Percentiles rank a stretch among this genome's conserved stretches.
These are phyloP conservation scores for Suillus sp. DNA, from an alignment of 768 basidiomycete species.

Conservation along the genomic window DNA sequence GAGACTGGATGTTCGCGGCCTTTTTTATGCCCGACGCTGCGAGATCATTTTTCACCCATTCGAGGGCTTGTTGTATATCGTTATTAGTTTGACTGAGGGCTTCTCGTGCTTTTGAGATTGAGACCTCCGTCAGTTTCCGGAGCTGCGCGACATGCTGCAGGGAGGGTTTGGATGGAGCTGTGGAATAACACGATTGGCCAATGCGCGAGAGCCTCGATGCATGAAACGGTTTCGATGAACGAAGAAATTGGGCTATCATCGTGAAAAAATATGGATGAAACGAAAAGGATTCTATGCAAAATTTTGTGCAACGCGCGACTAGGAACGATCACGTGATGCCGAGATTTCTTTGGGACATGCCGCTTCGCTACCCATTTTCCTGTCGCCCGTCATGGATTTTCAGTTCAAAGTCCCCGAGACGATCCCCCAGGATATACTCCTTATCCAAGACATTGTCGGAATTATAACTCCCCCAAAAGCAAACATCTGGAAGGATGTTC, in stretches of 20 bases:
- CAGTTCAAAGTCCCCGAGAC: conserved; percentile 61
- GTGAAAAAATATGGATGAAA: not conserved
- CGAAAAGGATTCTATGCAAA: not conserved
- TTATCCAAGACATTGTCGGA: conserved; percentile 70
- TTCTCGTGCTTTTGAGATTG: conserved; percentile 86
- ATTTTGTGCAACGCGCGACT: conserved; percentile 3
- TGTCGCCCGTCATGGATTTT: conserved; percentile 22
- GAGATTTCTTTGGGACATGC: conserved; percentile 1
- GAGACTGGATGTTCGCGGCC: conserved; percentile 80
- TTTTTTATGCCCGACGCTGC: conserved; percentile 71
- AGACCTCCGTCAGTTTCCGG: conserved; percentile 77
- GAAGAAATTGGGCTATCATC: conserved; percentile 22
- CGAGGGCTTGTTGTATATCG: conserved; percentile 70
- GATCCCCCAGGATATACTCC: conserved; percentile 72
- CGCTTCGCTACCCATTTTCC: not conserved
- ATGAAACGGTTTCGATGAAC: conserved; percentile 11
- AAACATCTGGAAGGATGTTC: conserved; percentile 8
- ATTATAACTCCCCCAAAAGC: conserved; percentile 15
- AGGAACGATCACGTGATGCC: conserved; percentile 6
- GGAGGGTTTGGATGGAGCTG: conserved; percentile 55
- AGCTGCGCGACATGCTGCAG: conserved; percentile 84
- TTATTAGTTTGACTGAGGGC: conserved; percentile 77
- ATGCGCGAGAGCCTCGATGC: not conserved
- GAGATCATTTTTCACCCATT: conserved; percentile 82
- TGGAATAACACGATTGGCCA: conserved; percentile 47